Conservation (phyloP, 2,329 filamentous ascomycete genomes). For the Fusarium lyarnte region DNA sequence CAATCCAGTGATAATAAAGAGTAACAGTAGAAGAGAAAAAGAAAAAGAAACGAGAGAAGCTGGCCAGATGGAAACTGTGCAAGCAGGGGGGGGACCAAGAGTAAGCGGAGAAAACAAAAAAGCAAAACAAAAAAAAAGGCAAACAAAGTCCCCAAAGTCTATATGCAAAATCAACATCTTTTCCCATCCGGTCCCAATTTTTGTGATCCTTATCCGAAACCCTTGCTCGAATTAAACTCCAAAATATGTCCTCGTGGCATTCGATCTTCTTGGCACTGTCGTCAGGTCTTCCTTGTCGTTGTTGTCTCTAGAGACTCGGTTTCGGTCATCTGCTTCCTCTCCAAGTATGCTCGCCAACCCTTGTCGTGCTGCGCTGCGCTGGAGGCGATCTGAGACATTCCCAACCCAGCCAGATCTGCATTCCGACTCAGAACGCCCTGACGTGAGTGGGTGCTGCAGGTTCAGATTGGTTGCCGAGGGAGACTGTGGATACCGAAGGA, state of each 20-base stretch:
- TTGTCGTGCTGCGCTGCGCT: conserved; percentile 11
- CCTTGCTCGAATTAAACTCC: conserved; percentile 29
- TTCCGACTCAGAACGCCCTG: conserved; percentile 42
- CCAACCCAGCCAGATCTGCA: conserved; percentile 43
- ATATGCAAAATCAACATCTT: conserved; percentile 45
- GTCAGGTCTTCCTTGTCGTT: neutral
- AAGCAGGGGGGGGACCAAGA: conserved; percentile 29
- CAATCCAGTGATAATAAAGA: conserved; percentile 16
- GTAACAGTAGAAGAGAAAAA: conserved; percentile 23
- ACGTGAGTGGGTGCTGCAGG: conserved; percentile 24
- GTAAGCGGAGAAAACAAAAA: conserved; percentile 15
- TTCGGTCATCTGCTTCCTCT: conserved; percentile 12
- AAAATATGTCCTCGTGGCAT: conserved; percentile 24
- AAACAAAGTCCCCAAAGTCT: conserved; percentile 39
- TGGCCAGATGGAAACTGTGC: conserved; percentile 16
- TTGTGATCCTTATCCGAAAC: conserved; percentile 38
- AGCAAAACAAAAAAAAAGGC: neutral
- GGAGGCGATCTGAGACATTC: conserved; percentile 46
- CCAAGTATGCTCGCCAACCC: conserved; percentile 15
- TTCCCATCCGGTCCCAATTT: conserved; percentile 42
- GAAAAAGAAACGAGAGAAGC: conserved; percentile 31
- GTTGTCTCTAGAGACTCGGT: conserved; percentile 6
- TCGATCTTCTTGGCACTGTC: conserved; percentile 8
- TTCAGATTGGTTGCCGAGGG: conserved; percentile 13
- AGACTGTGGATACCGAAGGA: conserved; percentile 4